phyloP scores from a whole-genome alignment of 495 filamentous ascomycete species.

The Xylaria acuta region DNA sequence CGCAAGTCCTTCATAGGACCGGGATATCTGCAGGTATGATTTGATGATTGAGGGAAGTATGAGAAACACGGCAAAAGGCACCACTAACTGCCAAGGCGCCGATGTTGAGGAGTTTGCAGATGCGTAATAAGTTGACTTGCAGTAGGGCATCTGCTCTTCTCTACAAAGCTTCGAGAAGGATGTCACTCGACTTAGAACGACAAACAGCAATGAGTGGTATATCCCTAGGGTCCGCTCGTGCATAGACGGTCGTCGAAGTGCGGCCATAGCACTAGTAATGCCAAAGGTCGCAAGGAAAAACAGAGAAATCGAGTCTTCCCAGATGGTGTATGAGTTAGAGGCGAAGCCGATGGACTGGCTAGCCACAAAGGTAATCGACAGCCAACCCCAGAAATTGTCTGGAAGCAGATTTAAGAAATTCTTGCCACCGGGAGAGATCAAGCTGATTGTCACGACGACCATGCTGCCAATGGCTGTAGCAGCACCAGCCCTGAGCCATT shows the following conservation, averaged over 20 bases:
- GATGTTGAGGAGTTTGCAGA: slow-evolving; percentile 92
- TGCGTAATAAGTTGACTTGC: slow-evolving; percentile 93
- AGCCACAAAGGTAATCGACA: slow-evolving; percentile 79
- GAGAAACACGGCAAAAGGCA: slow-evolving; percentile 77
- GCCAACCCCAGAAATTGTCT: slow-evolving; percentile 83
- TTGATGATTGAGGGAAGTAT: slow-evolving; percentile 79
- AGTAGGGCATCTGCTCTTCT: slow-evolving; percentile 98
- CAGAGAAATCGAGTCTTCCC: slow-evolving; percentile 95
- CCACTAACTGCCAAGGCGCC: slow-evolving; percentile 83
- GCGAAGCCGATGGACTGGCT: slow-evolving; percentile 89
- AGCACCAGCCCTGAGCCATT: slow-evolving; percentile 47
- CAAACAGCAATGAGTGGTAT: slow-evolving; percentile 84
- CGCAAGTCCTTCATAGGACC: slow-evolving; percentile 85
- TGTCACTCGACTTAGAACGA: slow-evolving; percentile 78
- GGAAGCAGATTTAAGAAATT: slow-evolving; percentile 69
- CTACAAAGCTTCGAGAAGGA: slow-evolving; percentile 93
- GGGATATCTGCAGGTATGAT: slow-evolving; percentile 74
- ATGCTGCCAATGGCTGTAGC: slow-evolving; percentile 68
- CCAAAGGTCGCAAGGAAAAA: slow-evolving; percentile 93
- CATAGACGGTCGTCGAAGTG: slow-evolving; percentile 68
- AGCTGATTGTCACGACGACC: slow-evolving; percentile 62
- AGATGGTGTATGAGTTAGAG: slow-evolving; percentile 97
- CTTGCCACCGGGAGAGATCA: slow-evolving; percentile 55
- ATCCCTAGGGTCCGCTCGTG: slow-evolving; percentile 73
- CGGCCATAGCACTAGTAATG: slow-evolving; percentile 70